These are phyloP conservation scores for Colletotrichum sojae DNA, from an alignment of 2,329 filamentous ascomycete genomes.

Conservation along the genomic window DNA sequence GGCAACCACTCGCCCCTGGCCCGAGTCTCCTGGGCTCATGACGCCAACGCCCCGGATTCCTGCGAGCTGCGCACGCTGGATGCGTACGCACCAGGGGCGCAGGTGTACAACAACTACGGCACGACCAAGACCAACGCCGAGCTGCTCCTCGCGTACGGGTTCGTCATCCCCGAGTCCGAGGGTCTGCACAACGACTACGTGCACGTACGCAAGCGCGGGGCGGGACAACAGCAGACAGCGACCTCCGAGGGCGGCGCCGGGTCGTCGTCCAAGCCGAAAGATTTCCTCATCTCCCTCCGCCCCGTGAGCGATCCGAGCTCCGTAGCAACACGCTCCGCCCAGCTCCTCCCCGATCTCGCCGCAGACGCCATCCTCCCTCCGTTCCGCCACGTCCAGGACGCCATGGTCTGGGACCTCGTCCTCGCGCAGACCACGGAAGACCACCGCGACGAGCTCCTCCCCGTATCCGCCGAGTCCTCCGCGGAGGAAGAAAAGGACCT, in stretches of 20 bases:
- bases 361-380: conserved; percentile 49
- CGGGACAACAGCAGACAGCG: conserved; percentile 20
- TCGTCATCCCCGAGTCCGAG: conserved; percentile 64
- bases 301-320: conserved; percentile 64
- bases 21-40: conserved; percentile 70
- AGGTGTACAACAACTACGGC: conserved; percentile 81
- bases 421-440: conserved; percentile 54
- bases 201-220: conserved; percentile 65
- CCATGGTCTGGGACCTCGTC: conserved; percentile 66
- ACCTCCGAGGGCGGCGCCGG: conserved; percentile 38
- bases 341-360: conserved; percentile 50
- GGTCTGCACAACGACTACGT: conserved; percentile 72
- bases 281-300: conserved; percentile 68
- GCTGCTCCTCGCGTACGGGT: conserved; percentile 75
- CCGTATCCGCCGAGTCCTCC: conserved; percentile 35
- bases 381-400: conserved; percentile 67
- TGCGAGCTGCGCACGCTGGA: conserved; percentile 62
- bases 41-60: conserved; percentile 50
- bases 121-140: conserved; percentile 79
- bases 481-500: conserved; percentile 38
- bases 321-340: conserved; percentile 59
- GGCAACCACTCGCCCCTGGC: conserved; percentile 78
- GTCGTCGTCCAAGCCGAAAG: conserved; percentile 46
- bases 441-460: conserved; percentile 47
- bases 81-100: conserved; percentile 59